phyloP scores from a whole-genome alignment of 2,329 filamentous ascomycete species.

The Metarhizium humberi region DNA sequence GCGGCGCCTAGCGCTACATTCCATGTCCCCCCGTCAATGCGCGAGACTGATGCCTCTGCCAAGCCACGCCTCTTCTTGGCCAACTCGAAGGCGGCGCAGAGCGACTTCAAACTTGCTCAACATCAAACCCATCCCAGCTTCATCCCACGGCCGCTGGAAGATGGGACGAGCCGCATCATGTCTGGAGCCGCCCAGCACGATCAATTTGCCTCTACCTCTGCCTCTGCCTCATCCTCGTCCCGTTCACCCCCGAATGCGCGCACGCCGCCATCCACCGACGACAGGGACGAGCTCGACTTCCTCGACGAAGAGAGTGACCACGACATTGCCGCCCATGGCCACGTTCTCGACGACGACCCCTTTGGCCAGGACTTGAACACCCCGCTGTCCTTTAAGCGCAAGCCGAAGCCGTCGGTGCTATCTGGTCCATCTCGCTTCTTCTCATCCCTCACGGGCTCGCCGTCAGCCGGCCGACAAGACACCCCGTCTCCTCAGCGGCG shows the following conservation, averaged over 20 bases:
- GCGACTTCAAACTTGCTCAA: not conserved
- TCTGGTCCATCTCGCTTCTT: constrained; percentile 39
- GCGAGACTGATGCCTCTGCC: no score
- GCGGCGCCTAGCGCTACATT: no score
- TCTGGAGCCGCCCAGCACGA: constrained; percentile 26
- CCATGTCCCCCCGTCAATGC: no score
- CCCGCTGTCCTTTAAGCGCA: constrained; percentile 63
- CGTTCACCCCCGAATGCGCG: constrained; percentile 15
- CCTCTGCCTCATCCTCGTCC: constrained; percentile 26
- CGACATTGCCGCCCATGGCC: constrained; percentile 16
- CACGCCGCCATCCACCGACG: constrained; percentile 21
- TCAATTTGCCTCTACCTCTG: constrained; percentile 24
- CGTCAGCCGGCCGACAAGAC: not conserved
- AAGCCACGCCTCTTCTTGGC: no score
- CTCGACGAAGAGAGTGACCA: constrained; percentile 31
- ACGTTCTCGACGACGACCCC: constrained; percentile 46
- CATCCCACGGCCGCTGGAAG: constrained; percentile 9
- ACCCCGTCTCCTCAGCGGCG: not conserved
- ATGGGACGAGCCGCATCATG: constrained; percentile 33
- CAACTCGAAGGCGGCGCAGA: no score
- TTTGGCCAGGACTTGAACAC: constrained; percentile 39
- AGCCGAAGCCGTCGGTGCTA: constrained; percentile 41
- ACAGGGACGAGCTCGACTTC: constrained; percentile 38
- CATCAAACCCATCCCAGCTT: not conserved
- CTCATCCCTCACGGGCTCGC: constrained; percentile 33